Evolutionary conservation across 495 filamentous ascomycete species (phyloP), one percentile per base, ranked within the genome.

Genomic region (Penicillium coprophilum): DNA sequence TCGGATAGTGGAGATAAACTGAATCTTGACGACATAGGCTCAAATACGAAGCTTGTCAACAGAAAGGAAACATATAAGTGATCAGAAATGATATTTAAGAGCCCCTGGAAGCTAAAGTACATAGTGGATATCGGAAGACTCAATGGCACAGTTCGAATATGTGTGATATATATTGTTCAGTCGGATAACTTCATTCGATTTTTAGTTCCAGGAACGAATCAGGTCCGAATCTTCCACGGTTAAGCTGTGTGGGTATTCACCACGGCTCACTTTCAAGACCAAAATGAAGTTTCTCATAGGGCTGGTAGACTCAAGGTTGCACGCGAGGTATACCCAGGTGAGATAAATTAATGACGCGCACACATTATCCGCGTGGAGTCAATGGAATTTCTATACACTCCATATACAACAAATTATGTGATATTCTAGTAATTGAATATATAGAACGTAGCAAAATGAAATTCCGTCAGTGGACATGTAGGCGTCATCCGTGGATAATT

Each of bases 341-440:
- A 20, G 0, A 15, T 15, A 3, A 17, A 48, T 68, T 63, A 47
- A 68, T 68, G 65, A 68, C 65, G 65, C 63, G 63, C 65, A 66
- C 65, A 60, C 56, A n/a, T 46, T 46, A 23, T 30, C 28, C 13
- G 34, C 47, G 15, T 8, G 20, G n/a, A 46, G 44, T n/a, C 13
- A 6, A 46, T 38, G 15, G 15, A 11, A 17, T n/a, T 17, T 38
- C 3, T n/a, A 9, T 38, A 38, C 3, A 38, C 34, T 17, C 15
- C n/a, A 38, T 2, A 38, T 38, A 38, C 15, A 0, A 1, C 8
- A 17, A 3, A 6, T 7, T 8, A 17, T 7, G 32, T 36, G 13
- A 17, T n/a, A 8, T 2, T 17, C n/a, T 17, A 17, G 2, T 17
- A 38, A 38, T 17, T 38, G 6, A 17, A 38, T 6, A 8, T 9